These are phyloP conservation scores for Podaxis carcinomalis DNA, from an alignment of 768 basidiomycete species.

Conservation along the genomic window DNA sequence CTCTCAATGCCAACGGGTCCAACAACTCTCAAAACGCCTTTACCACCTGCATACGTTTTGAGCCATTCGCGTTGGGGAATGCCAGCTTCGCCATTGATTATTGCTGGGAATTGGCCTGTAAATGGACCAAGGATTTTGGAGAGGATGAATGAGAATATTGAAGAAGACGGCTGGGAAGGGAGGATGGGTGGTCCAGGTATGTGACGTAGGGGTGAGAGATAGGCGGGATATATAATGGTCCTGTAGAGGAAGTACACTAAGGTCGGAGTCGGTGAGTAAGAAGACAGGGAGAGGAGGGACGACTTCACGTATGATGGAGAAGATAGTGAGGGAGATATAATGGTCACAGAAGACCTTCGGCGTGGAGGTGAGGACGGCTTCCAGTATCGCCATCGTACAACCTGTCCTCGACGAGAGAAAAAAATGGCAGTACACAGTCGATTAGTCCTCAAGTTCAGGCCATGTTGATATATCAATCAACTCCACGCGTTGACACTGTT, in stretches of 20 bases:
- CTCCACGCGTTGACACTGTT: no score
- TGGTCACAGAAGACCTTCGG: no score
- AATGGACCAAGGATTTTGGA: not conserved
- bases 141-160: not conserved
- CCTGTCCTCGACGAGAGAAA: no score
- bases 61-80: conserved; percentile 38
- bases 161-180: not conserved
- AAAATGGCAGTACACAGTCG: no score
- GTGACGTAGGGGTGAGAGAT: conserved; percentile 8
- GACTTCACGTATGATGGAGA: no score
- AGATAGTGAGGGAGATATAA: no score
- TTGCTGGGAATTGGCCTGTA: conserved; percentile 32
- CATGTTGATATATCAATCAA: no score
- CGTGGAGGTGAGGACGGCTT: no score
- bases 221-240: conserved; percentile 5
- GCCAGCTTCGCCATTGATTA: conserved; percentile 36
- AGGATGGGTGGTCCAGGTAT: conserved; percentile 9
- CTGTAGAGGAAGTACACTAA: not conserved
- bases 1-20: conserved; percentile 39
- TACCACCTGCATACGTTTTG: conserved; percentile 31
- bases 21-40: conserved; percentile 29
- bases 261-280: no score
- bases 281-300: no score
- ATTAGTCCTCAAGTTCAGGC: no score
- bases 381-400: no score